These are phyloP conservation scores for Ceratocystis huliohia DNA, from an alignment of 2,329 filamentous ascomycete species.

Conservation along the genomic window DNA sequence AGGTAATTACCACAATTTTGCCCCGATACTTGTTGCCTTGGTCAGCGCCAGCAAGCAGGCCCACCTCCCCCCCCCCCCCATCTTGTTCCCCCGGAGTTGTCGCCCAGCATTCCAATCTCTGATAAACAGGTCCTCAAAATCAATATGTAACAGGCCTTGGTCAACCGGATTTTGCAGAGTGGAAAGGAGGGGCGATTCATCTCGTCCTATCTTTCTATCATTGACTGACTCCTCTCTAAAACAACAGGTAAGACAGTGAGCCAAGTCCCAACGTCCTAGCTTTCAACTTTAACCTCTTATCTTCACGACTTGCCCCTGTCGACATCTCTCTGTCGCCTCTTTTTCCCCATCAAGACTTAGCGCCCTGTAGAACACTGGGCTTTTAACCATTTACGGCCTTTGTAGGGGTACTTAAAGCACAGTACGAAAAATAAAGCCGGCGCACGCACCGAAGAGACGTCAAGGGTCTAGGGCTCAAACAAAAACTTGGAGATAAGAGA, in stretches of 20 bases:
- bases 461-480: neutral
- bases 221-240: neutral
- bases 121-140: neutral
- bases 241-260: neutral
- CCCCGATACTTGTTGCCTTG: neutral
- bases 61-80: neutral
- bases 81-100: neutral
- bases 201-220: slow-evolving; percentile 3
- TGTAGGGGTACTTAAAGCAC: neutral
- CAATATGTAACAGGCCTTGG: slow-evolving; percentile 11
- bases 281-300: slow-evolving; percentile 7
- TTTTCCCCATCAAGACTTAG: neutral
- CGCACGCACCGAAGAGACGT: slow-evolving; percentile 1
- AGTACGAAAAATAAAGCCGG: slow-evolving; percentile 7
- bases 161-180: neutral
- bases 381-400: neutral
- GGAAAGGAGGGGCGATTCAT: no score
- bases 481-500: slow-evolving; percentile 3
- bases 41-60: neutral
- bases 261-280: neutral
- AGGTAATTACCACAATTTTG: neutral
- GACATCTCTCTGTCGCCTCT: slow-evolving; percentile 3
- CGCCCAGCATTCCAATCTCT: neutral
- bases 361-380: neutral
- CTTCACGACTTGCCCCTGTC: slow-evolving; percentile 1